Evolutionary conservation across 2,329 filamentous ascomycete genomes (phyloP), one percentile per base, ranked within the genome.

Genomic region (Aspergillus brasiliensis): DNA sequence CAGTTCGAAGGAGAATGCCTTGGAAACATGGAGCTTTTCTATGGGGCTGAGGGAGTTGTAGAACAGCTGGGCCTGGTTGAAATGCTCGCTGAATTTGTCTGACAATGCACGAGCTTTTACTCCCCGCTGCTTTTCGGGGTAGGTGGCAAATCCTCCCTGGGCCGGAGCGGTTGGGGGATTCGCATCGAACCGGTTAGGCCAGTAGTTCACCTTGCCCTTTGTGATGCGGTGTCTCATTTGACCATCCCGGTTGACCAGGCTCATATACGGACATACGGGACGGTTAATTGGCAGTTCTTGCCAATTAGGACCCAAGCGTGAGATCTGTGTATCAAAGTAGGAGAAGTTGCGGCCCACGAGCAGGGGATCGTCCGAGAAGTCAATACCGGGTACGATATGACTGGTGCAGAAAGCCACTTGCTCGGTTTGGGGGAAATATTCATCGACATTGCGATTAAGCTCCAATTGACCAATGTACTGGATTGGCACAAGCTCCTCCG

Each of bases 401-500:
- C 86, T 84, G 1, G 91, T 94, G 70, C 89, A 92, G 75, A 95
- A 96, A 1, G 91, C 91, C 1, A 88, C 86, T 75, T 96, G 91
- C 78, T 96, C 91, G 0, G 88, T 92, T 75, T 95, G 85, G 0
- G 91, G 82, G 77, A 95, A 95, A 78, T 85, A 95, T 71, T 96
- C 91, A 64, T 94, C 90, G 1, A 90, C 82, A 61, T 91, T 94
- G 56, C 84, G 84, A 80, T 95, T 93, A 5, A 96, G 83, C 71
- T 93, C 88, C 1, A 96, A 73, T 74, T 93, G 86, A 40, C 91
- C 91, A 58, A 96, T 90, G 70, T 91, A 91, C 7, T 88, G 84
- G 19, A 94, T 82, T 0, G 91, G 91, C 0, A 92, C 80, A 0
- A 87, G 76, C 11, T 94, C 89, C 71, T 95, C 90, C 0, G 91